These are phyloP conservation scores for apple (Malus domestica) DNA, from an alignment of 306 rosid genomes.

Conservation along the genomic window ASM211411v1 NC_041799.1:33138001-33138500, in stretches of 20 bases:
- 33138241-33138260: too few species aligned
- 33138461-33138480: conserved; percentile 44
- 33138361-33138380: conserved; percentile 2
- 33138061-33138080: too few species aligned
- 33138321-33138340: not conserved
- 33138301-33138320: too few species aligned
- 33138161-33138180: not conserved
- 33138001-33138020: too few species aligned
- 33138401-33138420: not conserved
- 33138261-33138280: too few species aligned
- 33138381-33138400: conserved; percentile 13
- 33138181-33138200: too few species aligned
- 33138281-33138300: too few species aligned
- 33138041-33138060: not conserved
- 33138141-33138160: not conserved
- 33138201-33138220: not conserved
- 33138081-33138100: too few species aligned
- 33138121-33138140: not conserved
- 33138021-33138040: not conserved
- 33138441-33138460: conserved; percentile 62
- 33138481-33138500: conserved; percentile 7
- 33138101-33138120: not conserved
- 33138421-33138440: conserved; percentile 1
- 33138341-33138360: conserved; percentile 4
- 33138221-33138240: not conserved